A percentile compares a stretch with the other conserved stretches of the same genome.
Conservation (phyloP, 495 filamentous ascomycete species). For the Neurospora sublineolata region DNA sequence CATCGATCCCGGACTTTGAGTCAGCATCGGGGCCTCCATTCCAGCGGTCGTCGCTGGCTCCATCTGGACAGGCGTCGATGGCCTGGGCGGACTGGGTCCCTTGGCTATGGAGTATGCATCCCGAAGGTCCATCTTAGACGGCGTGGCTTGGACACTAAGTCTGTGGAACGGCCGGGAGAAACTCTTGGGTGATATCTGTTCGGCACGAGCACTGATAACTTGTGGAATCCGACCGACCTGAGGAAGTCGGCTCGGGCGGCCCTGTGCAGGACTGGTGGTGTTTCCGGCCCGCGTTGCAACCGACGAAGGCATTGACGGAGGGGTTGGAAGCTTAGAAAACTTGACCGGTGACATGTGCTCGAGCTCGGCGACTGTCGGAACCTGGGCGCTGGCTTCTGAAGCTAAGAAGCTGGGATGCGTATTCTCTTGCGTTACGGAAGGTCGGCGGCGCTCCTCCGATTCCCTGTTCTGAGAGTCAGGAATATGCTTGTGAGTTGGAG, state of each 20-base stretch:
- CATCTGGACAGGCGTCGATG: conserved; percentile 23
- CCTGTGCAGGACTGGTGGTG: conserved; percentile 5
- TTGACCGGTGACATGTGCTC: background rate
- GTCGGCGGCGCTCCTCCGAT: background rate
- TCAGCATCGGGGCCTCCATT: conserved; percentile 13
- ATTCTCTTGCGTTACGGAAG: conserved; percentile 2
- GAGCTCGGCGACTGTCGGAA: background rate
- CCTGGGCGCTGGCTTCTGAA: background rate
- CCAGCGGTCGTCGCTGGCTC: conserved; percentile 11
- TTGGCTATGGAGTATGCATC: conserved; percentile 36
- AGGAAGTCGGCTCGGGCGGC: conserved; percentile 43
- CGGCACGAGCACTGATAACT: conserved; percentile 65
- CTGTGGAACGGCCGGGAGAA: conserved; percentile 62
- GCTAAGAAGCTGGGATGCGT: background rate
- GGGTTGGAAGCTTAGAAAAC: background rate
- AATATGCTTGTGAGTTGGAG: conserved; percentile 2
- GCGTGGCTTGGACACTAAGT: conserved; percentile 16
- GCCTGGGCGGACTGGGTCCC: conserved; percentile 33
- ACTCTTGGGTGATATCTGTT: conserved; percentile 62
- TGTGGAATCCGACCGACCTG: conserved; percentile 87
- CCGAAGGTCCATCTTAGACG: conserved; percentile 4
- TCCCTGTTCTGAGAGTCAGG: background rate
- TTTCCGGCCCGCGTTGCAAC: background rate
- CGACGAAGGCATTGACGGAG: background rate
- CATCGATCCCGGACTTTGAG: conserved; percentile 11